Base-by-base conservation (phyloP, 2,329 filamentous ascomycete genomes). In the Clarireedia hainanense region DNA sequence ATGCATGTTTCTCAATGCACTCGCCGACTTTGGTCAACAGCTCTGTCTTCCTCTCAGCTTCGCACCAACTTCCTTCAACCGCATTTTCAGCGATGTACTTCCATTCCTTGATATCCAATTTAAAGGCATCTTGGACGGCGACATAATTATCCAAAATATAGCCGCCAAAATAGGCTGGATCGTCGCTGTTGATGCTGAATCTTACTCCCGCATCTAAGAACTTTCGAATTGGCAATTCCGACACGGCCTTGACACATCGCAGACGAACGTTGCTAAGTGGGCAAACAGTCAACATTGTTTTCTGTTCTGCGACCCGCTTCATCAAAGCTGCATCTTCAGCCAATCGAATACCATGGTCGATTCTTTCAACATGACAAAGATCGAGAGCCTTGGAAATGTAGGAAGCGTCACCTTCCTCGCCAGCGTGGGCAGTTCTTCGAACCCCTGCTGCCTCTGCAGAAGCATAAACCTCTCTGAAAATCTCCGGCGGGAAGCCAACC, bases 81-180 rank as follows among this genome's bases (percentile, higher is more conserved):
- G 80, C 76, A 39, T 80, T 80, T 60, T 75, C 74, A 10, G 79
- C 81, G 64, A 91, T 85, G 5, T 66, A 71, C 61, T 73, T 76
- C 88, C 87, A 91, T 53, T 91, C 86, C n/a, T 72, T 69, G 4
- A 83, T 70, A 23, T 69, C 76, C 61, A 91, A 69, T 4, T 72
- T 67, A 68, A 89, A 89, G 0, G 84, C 81, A 43, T 89, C 83
- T 69, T 91, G 86, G 30, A 91, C 84, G 1, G 84, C 84, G 63
- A 81, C 85, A 71, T 86, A 91, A 62, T 90, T 90, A 63, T 88
- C 85, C 51, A 87, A 72, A 52, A 91, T 80, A 69, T 89, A 90
- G 0, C 81, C 84, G 3, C 86, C 85, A 72, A 91, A 91, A 52
- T 76, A 76, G 3, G 74, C 73, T 12, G 75, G 76, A 58, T 78